These are phyloP conservation scores for Alliaria petiolata DNA, from an alignment of 345 rosid species.

Conservation along the genomic window DNA sequence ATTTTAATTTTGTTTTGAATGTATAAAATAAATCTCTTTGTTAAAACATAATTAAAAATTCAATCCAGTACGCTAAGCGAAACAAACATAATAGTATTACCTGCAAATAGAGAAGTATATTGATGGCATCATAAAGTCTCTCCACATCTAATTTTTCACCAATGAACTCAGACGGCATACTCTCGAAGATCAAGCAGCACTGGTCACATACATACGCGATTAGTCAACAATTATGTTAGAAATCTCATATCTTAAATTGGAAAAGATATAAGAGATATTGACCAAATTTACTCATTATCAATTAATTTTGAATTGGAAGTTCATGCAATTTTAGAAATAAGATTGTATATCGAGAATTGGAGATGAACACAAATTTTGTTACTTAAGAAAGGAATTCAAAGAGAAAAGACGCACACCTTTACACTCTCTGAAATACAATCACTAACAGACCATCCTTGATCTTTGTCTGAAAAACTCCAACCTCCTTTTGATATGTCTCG, in stretches of 20 bases:
- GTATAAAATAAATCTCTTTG: too few relatives aligned
- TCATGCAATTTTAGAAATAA: too few relatives aligned
- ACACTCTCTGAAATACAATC: conserved; percentile 70
- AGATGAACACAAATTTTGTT: not conserved
- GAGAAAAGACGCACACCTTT: too few relatives aligned
- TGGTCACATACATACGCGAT: too few relatives aligned
- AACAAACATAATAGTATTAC: too few relatives aligned
- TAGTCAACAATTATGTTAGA: too few relatives aligned
- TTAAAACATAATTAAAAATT: too few relatives aligned
- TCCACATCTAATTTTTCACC: conserved; percentile 34
- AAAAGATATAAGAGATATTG: not conserved
- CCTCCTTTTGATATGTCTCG: conserved; percentile 58
- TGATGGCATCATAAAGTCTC: conserved; percentile 60
- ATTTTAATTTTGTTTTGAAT: too few relatives aligned
- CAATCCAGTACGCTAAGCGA: too few relatives aligned
- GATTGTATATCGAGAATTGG: not conserved
- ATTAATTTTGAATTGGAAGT: too few relatives aligned
- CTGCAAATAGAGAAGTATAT: conserved; percentile 69
- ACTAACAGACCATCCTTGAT: conserved; percentile 67
- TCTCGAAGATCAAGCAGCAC: conserved; percentile 2
- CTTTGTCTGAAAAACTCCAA: conserved; percentile 68
- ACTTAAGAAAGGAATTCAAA: too few relatives aligned
- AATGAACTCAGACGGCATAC: conserved; percentile 14
- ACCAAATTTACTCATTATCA: too few relatives aligned
- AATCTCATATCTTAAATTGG: not conserved